Conservation (phyloP, 164 flowering plant genomes). For the Kingdonia uniflora region DNA sequence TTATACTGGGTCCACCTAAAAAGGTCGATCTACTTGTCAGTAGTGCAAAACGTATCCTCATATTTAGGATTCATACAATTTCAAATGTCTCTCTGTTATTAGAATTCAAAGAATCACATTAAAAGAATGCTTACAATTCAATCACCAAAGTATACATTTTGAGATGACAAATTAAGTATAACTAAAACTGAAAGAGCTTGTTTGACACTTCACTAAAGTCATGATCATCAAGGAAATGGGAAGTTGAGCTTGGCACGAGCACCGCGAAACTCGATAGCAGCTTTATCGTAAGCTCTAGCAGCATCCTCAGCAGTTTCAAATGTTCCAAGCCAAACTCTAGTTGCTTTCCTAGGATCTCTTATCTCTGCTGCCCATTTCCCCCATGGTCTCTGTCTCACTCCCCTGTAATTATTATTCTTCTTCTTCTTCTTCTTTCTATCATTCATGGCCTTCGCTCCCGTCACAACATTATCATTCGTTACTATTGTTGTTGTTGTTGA, state of each 20-base stretch:
- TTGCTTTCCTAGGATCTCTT: slow-evolving; percentile 22
- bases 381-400: slow-evolving; percentile 34
- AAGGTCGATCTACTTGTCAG: no score
- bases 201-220: no score
- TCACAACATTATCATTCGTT: not conserved
- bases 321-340: slow-evolving; percentile 34
- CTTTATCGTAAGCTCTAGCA: slow-evolving; percentile 36
- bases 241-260: slow-evolving; percentile 31
- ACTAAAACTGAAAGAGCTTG: no score
- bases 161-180: no score
- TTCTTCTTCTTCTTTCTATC: slow-evolving; percentile 5
- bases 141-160: no score
- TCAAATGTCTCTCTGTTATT: no score
- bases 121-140: no score
- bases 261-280: slow-evolving; percentile 32
- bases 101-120: no score
- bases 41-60: no score
- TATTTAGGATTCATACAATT: no score
- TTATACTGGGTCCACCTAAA: no score
- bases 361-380: slow-evolving; percentile 42
- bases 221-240: slow-evolving; percentile 12
- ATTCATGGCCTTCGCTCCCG: not conserved
- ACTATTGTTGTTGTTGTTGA: not conserved
- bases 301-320: slow-evolving; percentile 32
- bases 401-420: slow-evolving; percentile 22